Percentiles rank a stretch among this genome's conserved stretches.
These are phyloP conservation scores for Ceratobasidium theobromae DNA, from an alignment of 1,284 basidiomycete species.

Conservation along the genomic window DNA sequence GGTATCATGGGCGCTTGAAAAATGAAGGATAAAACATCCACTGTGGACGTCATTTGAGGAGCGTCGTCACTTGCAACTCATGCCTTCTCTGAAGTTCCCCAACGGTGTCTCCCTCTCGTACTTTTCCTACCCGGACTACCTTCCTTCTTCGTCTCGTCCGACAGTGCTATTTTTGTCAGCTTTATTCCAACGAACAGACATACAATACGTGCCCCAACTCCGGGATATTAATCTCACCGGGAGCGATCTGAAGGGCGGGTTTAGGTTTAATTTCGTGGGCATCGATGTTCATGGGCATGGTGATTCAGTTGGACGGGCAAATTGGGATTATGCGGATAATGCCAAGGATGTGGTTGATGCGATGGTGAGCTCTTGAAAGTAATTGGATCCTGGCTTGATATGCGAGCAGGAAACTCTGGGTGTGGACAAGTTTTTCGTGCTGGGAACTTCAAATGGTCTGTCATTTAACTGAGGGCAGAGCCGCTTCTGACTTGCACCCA, in stretches of 20 bases:
- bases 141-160: constrained; percentile 1
- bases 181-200: not conserved
- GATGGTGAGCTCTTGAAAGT: not conserved
- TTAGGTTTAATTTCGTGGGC: constrained; percentile 17
- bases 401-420: not conserved
- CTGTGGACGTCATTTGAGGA: too few species aligned
- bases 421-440: constrained; percentile 11
- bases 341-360: constrained; percentile 1
- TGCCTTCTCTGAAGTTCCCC: constrained; percentile 3
- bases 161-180: not conserved
- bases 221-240: too few species aligned
- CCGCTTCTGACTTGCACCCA: not conserved
- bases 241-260: not conserved
- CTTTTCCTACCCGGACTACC: constrained; percentile 1
- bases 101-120: constrained; percentile 13
- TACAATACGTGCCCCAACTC: constrained; percentile 9
- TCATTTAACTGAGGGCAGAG: not conserved
- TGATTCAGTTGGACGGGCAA: constrained; percentile 7
- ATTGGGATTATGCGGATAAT: constrained; percentile 17
- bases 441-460: constrained; percentile 15
- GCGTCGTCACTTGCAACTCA: not conserved
- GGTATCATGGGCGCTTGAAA: too few species aligned
- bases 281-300: constrained; percentile 23
- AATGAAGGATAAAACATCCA: too few species aligned
- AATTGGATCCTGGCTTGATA: not conserved